A percentile compares a stretch with the other conserved stretches of the same genome.
phyloP scores from a whole-genome alignment of 73 alveolate species.

The Effrenium voratum region DNA sequence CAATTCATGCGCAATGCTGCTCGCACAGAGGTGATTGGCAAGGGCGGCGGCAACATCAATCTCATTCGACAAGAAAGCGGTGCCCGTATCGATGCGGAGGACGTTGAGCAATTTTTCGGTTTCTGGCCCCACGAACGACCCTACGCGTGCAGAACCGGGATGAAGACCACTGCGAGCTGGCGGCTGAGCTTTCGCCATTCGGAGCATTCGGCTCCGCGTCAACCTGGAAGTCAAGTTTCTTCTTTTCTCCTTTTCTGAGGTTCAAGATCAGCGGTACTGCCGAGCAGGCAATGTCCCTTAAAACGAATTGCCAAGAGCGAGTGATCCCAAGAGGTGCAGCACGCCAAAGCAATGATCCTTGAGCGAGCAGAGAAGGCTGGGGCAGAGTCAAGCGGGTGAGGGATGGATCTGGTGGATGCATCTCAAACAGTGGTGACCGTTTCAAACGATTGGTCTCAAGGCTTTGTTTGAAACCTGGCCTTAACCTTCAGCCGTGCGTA shows the following conservation, averaged over 20 bases:
- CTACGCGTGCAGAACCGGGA: constrained; percentile 39
- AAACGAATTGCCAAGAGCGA: background rate
- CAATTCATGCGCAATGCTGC: no score
- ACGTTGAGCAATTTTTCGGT: no score
- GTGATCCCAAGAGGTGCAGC: constrained; percentile 11
- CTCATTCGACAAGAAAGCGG: constrained; percentile 64
- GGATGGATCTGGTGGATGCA: no score
- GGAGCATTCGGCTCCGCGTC: background rate
- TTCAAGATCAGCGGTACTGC: constrained; percentile 48
- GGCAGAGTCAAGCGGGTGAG: background rate
- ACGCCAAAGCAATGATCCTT: constrained; percentile 62
- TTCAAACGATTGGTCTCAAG: no score
- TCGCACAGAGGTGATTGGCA: constrained; percentile 67
- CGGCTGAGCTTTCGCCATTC: background rate
- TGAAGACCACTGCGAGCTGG: constrained; percentile 64
- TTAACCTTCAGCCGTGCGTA: no score
- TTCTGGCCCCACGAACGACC: no score
- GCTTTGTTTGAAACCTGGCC: no score
- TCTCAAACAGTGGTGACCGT: no score
- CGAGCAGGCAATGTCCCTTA: constrained; percentile 19
- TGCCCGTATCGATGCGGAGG: constrained; percentile 79
- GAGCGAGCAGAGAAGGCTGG: constrained; percentile 66
- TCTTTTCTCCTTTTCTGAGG: background rate
- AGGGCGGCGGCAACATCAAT: constrained; percentile 66
- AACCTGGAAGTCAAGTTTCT: background rate